Evolutionary conservation across 805 yeast species (phyloP).

Genomic region (Starmera dryadoides): DNA sequence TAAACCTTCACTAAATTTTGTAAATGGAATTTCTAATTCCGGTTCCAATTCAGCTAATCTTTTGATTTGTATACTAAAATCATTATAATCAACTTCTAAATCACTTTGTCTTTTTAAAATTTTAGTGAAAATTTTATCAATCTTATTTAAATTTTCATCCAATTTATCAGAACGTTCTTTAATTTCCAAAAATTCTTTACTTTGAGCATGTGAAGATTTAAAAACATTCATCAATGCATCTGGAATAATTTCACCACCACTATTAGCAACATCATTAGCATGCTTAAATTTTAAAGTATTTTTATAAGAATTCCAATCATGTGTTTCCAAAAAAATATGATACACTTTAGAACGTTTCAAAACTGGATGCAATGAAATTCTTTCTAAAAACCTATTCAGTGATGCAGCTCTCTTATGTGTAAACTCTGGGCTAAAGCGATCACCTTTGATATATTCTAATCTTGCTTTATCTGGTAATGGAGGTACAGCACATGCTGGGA

Average conservation of each 20-base stretch:
- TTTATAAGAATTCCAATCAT: constrained; percentile 67
- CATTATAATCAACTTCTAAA: constrained; percentile 64
- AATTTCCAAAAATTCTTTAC: constrained; percentile 75
- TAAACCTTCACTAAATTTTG: constrained; percentile 40
- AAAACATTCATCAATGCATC: constrained; percentile 94
- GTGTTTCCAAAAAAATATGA: constrained; percentile 63
- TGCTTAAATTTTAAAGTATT: constrained; percentile 38
- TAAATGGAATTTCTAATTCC: constrained; percentile 25
- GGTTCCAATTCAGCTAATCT: constrained; percentile 59
- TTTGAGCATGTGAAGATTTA: constrained; percentile 60
- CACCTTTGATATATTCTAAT: constrained; percentile 89
- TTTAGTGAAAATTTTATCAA: constrained; percentile 72
- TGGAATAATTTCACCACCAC: constrained; percentile 60
- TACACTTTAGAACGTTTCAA: constrained; percentile 64
- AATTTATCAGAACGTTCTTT: constrained; percentile 76
- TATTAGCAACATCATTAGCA: constrained; percentile 7
- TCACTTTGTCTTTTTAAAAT: constrained; percentile 68
- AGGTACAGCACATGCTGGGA: constrained; percentile 81
- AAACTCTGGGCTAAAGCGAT: constrained; percentile 79
- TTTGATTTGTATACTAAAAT: constrained; percentile 60
- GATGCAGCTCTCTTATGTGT: constrained; percentile 79
- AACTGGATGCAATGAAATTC: constrained; percentile 68
- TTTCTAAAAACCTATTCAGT: constrained; percentile 63
- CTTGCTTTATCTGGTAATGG: constrained; percentile 92
- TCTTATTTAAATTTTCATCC: constrained; percentile 71